Evolutionary conservation across 2,329 filamentous ascomycete species (phyloP).

Genomic region (Calonectria pauciramosa): DNA sequence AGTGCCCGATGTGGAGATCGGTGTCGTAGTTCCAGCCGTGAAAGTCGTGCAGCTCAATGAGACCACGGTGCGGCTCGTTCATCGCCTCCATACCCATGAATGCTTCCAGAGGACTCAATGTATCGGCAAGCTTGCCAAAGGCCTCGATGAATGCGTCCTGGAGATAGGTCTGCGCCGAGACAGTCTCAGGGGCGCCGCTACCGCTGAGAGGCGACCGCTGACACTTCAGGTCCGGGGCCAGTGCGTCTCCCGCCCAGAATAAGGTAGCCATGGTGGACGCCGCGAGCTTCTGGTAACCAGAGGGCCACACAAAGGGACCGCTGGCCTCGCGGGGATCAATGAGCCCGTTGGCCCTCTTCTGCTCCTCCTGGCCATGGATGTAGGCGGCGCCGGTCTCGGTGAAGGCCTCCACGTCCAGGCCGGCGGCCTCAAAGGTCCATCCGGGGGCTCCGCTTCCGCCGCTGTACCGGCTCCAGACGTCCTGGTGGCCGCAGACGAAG

Average conservation of each 20-base stretch:
- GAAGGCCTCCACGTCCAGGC: slow-evolving; percentile 55
- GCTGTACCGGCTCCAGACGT: slow-evolving; percentile 59
- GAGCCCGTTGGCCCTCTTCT: slow-evolving; percentile 40
- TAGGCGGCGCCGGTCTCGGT: slow-evolving; percentile 51
- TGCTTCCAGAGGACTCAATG: slow-evolving; percentile 49
- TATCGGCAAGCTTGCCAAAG: slow-evolving; percentile 52
- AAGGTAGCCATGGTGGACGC: slow-evolving; percentile 50
- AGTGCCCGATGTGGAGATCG: slow-evolving; percentile 57
- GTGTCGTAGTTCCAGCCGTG: slow-evolving; percentile 58
- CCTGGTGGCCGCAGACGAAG: slow-evolving; percentile 59
- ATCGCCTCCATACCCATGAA: slow-evolving; percentile 58
- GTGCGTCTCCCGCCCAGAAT: slow-evolving; percentile 47
- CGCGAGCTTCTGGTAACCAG: slow-evolving; percentile 54
- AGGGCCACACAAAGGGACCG: slow-evolving; percentile 54
- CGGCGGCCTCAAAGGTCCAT: slow-evolving; percentile 58
- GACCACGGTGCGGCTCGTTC: slow-evolving; percentile 58
- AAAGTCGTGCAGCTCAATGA: slow-evolving; percentile 55
- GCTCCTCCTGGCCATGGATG: slow-evolving; percentile 53
- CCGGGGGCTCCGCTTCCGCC: slow-evolving; percentile 58
- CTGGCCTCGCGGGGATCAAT: slow-evolving; percentile 50
- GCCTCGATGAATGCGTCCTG: slow-evolving; percentile 52
- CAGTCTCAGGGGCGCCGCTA: slow-evolving; percentile 28
- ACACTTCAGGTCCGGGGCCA: slow-evolving; percentile 48
- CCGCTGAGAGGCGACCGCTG: slow-evolving; percentile 33
- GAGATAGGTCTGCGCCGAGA: slow-evolving; percentile 48